Conservation (phyloP, 2,329 filamentous ascomycete species). For the Colletotrichum sp. region DNA sequence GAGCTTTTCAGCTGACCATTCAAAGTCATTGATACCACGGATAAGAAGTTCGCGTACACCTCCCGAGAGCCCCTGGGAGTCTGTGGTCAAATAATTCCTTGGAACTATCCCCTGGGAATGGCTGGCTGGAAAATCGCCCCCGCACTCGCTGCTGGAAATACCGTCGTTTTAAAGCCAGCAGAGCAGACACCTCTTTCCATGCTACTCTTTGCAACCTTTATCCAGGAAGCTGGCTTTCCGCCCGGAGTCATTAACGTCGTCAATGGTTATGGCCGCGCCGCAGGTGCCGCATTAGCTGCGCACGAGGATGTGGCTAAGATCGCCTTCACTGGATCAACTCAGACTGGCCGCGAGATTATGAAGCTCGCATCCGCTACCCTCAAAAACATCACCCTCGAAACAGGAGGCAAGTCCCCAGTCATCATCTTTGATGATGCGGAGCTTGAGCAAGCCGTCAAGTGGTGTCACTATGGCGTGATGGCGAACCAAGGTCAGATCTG, state of each 20-base stretch:
- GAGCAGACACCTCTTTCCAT: not conserved
- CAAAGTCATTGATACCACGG: not conserved
- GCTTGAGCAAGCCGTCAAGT: not conserved
- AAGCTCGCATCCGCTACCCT: not conserved
- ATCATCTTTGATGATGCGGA: not conserved
- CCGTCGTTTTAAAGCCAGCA: not conserved
- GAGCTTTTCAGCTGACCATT: rapidly evolving
- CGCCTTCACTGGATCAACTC: not conserved
- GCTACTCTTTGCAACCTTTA: not conserved
- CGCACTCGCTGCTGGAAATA: not conserved
- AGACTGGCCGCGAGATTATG: not conserved
- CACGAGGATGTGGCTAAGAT: not conserved
- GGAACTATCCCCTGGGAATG: not conserved
- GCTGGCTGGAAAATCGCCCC: not conserved
- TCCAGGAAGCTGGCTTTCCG: not conserved
- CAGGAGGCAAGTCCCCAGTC: not conserved
- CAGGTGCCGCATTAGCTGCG: not conserved
- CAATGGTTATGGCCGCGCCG: not conserved
- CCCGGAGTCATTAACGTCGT: not conserved
- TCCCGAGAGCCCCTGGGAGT: not conserved
- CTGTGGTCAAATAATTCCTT: not conserved
- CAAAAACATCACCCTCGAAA: not conserved
- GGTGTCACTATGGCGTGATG: not conserved
- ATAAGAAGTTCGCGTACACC: not conserved
- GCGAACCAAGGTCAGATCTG: not conserved